A percentile compares a stretch with the other conserved stretches of the same genome.
phyloP scores from a whole-genome alignment of 768 basidiomycete genomes.

The Naganishia onofrii region DNA sequence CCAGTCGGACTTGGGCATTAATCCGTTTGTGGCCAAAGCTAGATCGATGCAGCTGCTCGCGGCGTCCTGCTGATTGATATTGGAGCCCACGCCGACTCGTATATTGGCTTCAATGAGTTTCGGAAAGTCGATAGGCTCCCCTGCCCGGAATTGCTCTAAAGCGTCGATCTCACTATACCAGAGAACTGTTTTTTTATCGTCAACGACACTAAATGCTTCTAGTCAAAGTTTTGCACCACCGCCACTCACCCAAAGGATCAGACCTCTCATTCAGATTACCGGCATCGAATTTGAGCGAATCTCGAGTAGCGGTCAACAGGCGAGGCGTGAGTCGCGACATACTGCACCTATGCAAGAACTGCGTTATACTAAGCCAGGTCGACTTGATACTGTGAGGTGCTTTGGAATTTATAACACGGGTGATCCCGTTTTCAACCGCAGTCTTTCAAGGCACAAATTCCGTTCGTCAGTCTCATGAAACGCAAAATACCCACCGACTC shows the following conservation, averaged over 20 bases:
- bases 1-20: slow-evolving; percentile 28
- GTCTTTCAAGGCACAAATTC: neutral
- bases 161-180: slow-evolving; percentile 26
- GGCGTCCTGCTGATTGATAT: slow-evolving; percentile 28
- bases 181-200: no score
- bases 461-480: no score
- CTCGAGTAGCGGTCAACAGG: slow-evolving; percentile 7
- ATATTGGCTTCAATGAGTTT: slow-evolving; percentile 27
- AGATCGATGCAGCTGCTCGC: slow-evolving; percentile 25
- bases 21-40: slow-evolving; percentile 8
- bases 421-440: neutral
- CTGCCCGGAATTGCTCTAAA: slow-evolving; percentile 5
- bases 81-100: slow-evolving; percentile 28
- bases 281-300: neutral
- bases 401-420: neutral
- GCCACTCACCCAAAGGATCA: no score
- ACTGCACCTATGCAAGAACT: slow-evolving; percentile 13
- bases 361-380: slow-evolving; percentile 10
- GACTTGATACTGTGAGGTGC: slow-evolving; percentile 11
- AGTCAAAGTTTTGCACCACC: no score
- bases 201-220: no score
- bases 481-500: neutral
- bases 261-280: slow-evolving; percentile 2
- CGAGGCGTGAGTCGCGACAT: slow-evolving; percentile 7
- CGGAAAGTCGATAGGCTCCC: neutral